phyloP scores from a whole-genome alignment of 2,329 filamentous ascomycete species.

The Helminthosporium solani region DNA sequence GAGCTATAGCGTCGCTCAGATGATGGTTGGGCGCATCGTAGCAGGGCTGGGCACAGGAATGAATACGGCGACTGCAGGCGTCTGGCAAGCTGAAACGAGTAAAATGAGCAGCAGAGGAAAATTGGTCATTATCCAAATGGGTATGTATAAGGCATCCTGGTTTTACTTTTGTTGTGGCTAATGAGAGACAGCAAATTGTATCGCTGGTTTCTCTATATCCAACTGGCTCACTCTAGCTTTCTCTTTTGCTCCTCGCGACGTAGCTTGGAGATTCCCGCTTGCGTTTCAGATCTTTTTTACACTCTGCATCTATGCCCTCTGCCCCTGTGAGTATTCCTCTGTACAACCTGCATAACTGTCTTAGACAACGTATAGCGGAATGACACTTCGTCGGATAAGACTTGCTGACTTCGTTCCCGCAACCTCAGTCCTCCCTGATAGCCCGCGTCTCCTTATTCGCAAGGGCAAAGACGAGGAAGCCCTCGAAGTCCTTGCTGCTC shows the following conservation, averaged over 20 bases:
- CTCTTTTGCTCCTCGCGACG: conserved; percentile 41
- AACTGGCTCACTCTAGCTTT: conserved; percentile 48
- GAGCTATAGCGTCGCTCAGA: conserved; percentile 38
- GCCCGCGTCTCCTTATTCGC: conserved; percentile 53
- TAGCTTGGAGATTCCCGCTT: conserved; percentile 52
- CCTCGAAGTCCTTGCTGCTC: conserved; percentile 34
- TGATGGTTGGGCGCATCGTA: conserved; percentile 45
- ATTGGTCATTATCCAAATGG: conserved; percentile 50
- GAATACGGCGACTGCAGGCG: conserved; percentile 53
- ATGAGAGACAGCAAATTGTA: conserved; percentile 38
- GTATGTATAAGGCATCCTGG: conserved; percentile 10
- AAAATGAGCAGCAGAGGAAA: conserved; percentile 50
- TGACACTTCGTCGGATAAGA: too few relatives aligned
- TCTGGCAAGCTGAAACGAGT: conserved; percentile 51
- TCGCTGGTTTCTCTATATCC: conserved; percentile 47
- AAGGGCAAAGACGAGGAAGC: conserved; percentile 52
- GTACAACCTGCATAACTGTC: too few relatives aligned
- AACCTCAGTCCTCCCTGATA: conserved; percentile 36
- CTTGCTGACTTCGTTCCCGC: too few relatives aligned
- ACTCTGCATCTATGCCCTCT: conserved; percentile 55
- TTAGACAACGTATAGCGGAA: too few relatives aligned
- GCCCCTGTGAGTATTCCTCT: conserved; percentile 28
- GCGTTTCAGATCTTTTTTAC: conserved; percentile 60
- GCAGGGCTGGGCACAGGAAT: conserved; percentile 49
- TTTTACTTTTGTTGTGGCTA: neutral